Base-by-base conservation (phyloP, 1,284 basidiomycete species). In the Boletus subluridellus region DNA sequence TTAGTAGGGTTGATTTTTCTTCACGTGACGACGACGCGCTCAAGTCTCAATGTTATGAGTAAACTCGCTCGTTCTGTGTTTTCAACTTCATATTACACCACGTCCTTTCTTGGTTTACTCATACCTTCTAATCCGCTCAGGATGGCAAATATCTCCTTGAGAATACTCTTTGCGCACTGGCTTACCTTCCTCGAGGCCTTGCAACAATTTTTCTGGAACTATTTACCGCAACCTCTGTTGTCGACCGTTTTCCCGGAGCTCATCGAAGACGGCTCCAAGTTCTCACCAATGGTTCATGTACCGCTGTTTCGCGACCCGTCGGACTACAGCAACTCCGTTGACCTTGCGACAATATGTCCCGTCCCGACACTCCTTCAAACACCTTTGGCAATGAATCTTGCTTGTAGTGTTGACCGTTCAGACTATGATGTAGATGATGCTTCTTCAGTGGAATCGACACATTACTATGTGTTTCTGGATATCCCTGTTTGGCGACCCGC, bases 21-120 rank as follows among this genome's bases (percentile, higher is more conserved):
- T 45, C 64, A 65, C 66, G 65, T 65, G 64, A 67, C n/a, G 15
- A 50, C 24, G 45, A 63, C 63, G 54, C 56, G 63, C 15, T 46
- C 51, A 12, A 45, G 24, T 24, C 24, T 24, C 24, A 24, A 9
- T 2, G 2, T 9, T 1, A 24, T 14, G 12, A 28, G 14, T 7
- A 26, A 32, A 59, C 35, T 39, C 12, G 37, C 14, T n/a, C 26
- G n/a, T n/a, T 9, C 21, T 30, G 24, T 32, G 35, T 52, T 46
- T 55, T 34, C 49, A 30, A 38, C 39, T 21, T 44, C 37, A 37
- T 41, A 34, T 30, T 21, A 10, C 10, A 37, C 34, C 28, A 24
- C 48, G 1, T 37, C 55, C 28, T n/a, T 54, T 45, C 55, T 52
- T 53, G 37, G 8, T 49, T 54, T 56, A 49, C 5, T 37, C 44